Conservation (phyloP, 1,284 basidiomycete species). For the Tetrapyrgos nigripes region DNA sequence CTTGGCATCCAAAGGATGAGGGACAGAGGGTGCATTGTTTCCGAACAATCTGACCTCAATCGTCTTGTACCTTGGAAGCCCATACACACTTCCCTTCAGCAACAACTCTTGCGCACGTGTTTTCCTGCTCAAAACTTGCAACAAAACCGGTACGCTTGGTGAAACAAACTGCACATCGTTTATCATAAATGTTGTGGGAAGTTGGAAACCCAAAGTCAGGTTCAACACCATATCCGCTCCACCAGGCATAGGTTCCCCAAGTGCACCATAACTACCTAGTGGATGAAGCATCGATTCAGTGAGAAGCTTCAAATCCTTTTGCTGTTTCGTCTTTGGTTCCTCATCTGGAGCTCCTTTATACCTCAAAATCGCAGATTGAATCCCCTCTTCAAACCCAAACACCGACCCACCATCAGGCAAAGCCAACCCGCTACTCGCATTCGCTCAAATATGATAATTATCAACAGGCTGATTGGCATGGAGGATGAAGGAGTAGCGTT, state of each 20-base stretch:
- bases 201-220: conserved; percentile 30
- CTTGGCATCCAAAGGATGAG: conserved; percentile 22
- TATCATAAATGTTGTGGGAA: conserved; percentile 42
- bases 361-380: conserved; percentile 1
- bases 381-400: background rate
- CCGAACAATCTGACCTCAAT: conserved; percentile 52
- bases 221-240: conserved; percentile 43
- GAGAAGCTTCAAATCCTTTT: conserved; percentile 24
- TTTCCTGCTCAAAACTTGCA: conserved; percentile 59
- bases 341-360: background rate
- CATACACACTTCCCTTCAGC: conserved; percentile 50
- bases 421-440: conserved; percentile 7
- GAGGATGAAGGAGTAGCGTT: conserved; percentile 43
- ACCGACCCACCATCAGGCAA: background rate
- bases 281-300: conserved; percentile 39
- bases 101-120: conserved; percentile 48
- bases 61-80: conserved; percentile 50
- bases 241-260: conserved; percentile 37
- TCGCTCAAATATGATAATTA: conserved; percentile 19
- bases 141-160: conserved; percentile 51
- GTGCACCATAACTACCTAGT: conserved; percentile 30
- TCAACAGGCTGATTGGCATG: conserved; percentile 37
- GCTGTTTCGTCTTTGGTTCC: no score
- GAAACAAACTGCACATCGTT: conserved; percentile 42
- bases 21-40: conserved; percentile 34